Conservation (phyloP, 345 rosid species). For the Murraya paniculata region DNA sequence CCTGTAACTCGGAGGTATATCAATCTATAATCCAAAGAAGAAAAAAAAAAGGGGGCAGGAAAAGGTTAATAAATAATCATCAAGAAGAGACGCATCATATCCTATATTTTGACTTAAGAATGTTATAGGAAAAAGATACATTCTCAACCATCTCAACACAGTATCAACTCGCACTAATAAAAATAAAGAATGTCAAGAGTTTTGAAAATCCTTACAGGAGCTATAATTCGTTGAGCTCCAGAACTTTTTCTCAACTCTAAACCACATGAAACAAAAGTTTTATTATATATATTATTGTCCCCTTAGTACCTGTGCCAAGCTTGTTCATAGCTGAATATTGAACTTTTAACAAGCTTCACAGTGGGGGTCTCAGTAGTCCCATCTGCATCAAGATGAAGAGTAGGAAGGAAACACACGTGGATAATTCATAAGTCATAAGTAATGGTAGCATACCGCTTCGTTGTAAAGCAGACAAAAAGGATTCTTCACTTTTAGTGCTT, state of each 20-base stretch:
- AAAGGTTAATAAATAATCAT: neutral
- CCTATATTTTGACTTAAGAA: neutral
- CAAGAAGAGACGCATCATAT: neutral
- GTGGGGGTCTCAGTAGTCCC: constrained; percentile 52
- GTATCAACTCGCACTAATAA: neutral
- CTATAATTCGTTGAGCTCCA: neutral
- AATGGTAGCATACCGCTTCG: constrained; percentile 54
- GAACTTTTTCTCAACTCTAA: neutral
- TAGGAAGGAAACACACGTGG: constrained; percentile 24
- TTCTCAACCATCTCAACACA: constrained; percentile 11
- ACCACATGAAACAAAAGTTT: constrained; percentile 1
- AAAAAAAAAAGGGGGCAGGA: neutral
- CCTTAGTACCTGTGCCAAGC: constrained; percentile 90
- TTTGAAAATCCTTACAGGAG: neutral
- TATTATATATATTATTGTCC: constrained; percentile 3
- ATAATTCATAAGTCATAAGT: constrained; percentile 14
- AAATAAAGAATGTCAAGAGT: neutral
- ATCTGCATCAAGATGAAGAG: constrained; percentile 48
- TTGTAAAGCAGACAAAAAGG: constrained; percentile 77
- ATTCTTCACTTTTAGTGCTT: constrained; percentile 91
- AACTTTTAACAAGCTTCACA: constrained; percentile 82
- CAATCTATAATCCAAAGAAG: constrained; percentile 50
- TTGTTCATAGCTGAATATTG: constrained; percentile 96
- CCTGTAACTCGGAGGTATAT: constrained; percentile 89
- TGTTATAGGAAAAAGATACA: neutral